Percentiles rank a stretch among this genome's conserved stretches.
Conservation (phyloP, 148 eudicot genomes). For the Camellia granthamiana region DNA sequence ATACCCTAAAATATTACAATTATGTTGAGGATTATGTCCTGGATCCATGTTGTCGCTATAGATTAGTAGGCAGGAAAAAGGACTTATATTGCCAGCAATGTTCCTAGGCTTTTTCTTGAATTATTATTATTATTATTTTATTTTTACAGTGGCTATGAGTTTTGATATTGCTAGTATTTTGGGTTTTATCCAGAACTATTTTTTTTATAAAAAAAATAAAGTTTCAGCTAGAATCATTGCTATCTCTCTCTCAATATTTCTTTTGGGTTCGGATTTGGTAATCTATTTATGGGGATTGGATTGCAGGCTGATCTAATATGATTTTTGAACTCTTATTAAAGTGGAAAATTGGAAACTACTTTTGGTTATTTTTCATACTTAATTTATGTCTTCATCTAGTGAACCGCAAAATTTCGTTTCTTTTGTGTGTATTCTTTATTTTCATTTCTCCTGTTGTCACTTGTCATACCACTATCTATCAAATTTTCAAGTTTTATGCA, state of each 20-base stretch:
- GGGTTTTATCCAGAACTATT: background rate
- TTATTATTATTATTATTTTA: background rate
- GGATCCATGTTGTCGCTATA: background rate
- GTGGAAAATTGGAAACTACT: background rate
- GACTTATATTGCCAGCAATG: background rate
- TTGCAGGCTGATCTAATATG: background rate
- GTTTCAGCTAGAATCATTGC: background rate
- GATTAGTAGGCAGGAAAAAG: background rate
- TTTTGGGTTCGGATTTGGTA: background rate
- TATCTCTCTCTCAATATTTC: background rate
- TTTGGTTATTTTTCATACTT: slow-evolving; percentile 1
- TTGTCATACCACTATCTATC: background rate
- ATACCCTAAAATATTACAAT: background rate
- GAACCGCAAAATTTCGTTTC: background rate
- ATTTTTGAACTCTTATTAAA: background rate
- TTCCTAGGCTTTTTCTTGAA: background rate
- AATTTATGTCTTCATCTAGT: background rate
- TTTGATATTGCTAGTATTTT: background rate
- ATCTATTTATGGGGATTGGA: background rate
- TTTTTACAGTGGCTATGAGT: background rate
- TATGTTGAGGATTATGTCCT: background rate
- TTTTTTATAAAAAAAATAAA: background rate
- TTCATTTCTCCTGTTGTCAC: background rate
- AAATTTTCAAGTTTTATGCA: background rate
- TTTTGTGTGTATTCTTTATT: background rate